phyloP scores from a whole-genome alignment of 305 asterid species.

The Fraxinus dipetala region DNA sequence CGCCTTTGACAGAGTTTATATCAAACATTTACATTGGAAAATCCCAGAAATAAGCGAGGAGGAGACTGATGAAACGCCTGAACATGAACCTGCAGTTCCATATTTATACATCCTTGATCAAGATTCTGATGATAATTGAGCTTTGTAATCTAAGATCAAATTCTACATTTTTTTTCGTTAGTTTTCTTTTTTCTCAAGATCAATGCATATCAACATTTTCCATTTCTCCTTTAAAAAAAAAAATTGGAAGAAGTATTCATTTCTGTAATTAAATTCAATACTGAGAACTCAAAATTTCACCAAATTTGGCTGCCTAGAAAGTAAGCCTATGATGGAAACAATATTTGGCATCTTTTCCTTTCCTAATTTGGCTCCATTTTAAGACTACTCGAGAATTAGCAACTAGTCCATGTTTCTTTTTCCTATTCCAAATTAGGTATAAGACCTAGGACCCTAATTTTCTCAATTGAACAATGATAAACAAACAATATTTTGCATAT shows the following conservation, averaged over 20 bases:
- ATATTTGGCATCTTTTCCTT: too few species aligned
- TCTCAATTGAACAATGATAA: too few species aligned
- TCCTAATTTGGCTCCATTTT: too few species aligned
- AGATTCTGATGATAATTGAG: constrained; percentile 39
- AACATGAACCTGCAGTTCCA: constrained; percentile 38
- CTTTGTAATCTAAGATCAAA: neutral
- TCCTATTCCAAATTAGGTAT: too few species aligned
- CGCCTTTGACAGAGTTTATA: constrained; percentile 62
- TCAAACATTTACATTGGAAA: constrained; percentile 56
- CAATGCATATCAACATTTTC: neutral
- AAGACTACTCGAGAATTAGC: too few species aligned
- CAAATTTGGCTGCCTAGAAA: neutral
- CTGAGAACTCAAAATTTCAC: neutral
- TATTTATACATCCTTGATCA: constrained; percentile 55
- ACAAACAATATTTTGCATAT: too few species aligned
- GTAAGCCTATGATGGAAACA: neutral
- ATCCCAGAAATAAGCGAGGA: constrained; percentile 30
- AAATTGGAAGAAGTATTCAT: neutral
- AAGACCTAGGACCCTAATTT: too few species aligned
- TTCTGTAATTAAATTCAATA: neutral
- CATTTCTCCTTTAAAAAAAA: neutral
- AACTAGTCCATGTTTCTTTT: too few species aligned
- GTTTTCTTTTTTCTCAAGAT: neutral
- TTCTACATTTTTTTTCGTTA: neutral
- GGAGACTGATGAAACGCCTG: constrained; percentile 30